Evolutionary conservation across 2,329 filamentous ascomycete genomes (phyloP).

Genomic region (Tolypocladium amazonense): DNA sequence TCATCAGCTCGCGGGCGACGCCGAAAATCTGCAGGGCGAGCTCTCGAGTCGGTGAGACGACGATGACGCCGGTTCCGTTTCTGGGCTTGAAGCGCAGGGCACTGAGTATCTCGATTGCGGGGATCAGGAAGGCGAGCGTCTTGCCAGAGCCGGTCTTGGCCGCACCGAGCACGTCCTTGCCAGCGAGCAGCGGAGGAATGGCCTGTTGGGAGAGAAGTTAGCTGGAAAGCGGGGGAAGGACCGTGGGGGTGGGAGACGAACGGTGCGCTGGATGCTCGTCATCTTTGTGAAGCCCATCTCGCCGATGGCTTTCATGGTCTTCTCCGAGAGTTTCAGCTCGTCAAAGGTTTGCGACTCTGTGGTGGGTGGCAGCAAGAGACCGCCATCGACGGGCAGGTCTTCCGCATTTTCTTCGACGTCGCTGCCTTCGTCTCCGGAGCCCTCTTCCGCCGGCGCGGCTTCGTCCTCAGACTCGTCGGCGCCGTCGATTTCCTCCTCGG

Average conservation of each 20-base stretch:
- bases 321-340: constrained; percentile 76
- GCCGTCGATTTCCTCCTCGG: constrained; percentile 16
- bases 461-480: constrained; percentile 16
- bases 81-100: constrained; percentile 88
- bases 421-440: constrained; percentile 7
- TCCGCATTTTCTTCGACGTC: constrained; percentile 13
- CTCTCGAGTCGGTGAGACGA: constrained; percentile 89
- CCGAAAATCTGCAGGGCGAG: constrained; percentile 93
- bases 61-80: constrained; percentile 85
- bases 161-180: constrained; percentile 85
- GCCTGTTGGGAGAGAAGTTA: constrained; percentile 25
- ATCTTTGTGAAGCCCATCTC: constrained; percentile 93
- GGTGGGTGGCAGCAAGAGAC: constrained; percentile 42
- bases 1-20: constrained; percentile 87
- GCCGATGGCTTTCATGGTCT: constrained; percentile 76
- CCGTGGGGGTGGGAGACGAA: constrained; percentile 7
- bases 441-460: constrained; percentile 9
- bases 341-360: constrained; percentile 61
- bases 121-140: constrained; percentile 88
- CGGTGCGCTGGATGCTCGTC: constrained; percentile 83
- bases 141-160: constrained; percentile 96
- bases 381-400: constrained; percentile 24
- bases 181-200: constrained; percentile 80
- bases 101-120: constrained; percentile 85
- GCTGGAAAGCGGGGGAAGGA: background rate